A percentile compares a stretch with the other conserved stretches of the same genome.
phyloP scores from a whole-genome alignment of 345 rosid genomes.

The Sonneratia caseolaris region DNA sequence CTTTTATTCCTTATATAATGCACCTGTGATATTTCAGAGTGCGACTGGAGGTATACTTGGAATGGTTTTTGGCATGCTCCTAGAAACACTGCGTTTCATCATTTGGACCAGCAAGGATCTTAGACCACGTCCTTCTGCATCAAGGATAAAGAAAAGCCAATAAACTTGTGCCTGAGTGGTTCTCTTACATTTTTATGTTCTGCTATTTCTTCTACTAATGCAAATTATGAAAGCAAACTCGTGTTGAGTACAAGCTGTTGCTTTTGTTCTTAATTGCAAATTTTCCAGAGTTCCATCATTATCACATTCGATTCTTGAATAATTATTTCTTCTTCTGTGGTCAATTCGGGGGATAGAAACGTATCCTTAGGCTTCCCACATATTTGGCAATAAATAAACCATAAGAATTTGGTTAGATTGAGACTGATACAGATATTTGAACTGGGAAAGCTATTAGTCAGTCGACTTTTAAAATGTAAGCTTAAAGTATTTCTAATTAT shows the following conservation, averaged over 20 bases:
- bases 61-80: constrained; percentile 76
- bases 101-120: constrained; percentile 47
- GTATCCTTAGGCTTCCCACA: background rate
- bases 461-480: background rate
- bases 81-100: constrained; percentile 81
- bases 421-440: background rate
- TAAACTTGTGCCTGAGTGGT: constrained; percentile 17
- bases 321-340: background rate
- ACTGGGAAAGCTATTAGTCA: background rate
- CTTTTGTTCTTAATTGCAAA: background rate
- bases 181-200: background rate
- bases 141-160: constrained; percentile 60
- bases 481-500: background rate
- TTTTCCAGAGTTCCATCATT: background rate
- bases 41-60: constrained; percentile 96
- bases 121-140: constrained; percentile 24
- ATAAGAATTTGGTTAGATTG: background rate
- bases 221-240: background rate
- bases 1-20: background rate
- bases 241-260: background rate
- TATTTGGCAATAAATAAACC: background rate
- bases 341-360: background rate
- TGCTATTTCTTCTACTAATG: background rate
- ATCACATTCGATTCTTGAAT: background rate
- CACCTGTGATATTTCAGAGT: constrained; percentile 33